These are phyloP conservation scores for Telfairia occidentalis DNA, from an alignment of 331 rosid genomes.

Conservation along the genomic window DNA sequence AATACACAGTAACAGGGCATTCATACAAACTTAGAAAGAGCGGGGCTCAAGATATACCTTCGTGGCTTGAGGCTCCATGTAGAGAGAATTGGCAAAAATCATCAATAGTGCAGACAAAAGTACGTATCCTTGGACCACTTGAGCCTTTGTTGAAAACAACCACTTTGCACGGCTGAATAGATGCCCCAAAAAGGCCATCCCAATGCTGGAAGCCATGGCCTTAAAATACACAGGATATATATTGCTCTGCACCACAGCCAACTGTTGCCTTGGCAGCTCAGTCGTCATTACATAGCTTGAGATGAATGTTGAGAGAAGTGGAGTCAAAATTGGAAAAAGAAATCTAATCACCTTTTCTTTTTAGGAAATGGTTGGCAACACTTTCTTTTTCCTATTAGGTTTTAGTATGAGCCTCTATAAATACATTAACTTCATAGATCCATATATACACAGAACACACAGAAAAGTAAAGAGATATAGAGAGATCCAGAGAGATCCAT, in stretches of 20 bases:
- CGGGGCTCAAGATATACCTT: conserved; percentile 34
- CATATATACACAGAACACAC: no score
- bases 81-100: conserved; percentile 35
- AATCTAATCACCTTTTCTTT: no score
- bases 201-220: conserved; percentile 37
- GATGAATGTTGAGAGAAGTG: no score
- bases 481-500: no score
- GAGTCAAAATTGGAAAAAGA: no score
- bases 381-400: no score
- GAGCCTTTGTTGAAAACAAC: conserved; percentile 1
- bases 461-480: no score
- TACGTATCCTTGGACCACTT: conserved; percentile 28
- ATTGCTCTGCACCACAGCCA: conserved; percentile 77
- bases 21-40: background rate
- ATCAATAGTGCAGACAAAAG: conserved; percentile 36
- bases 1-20: background rate
- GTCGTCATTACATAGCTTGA: conserved; percentile 46
- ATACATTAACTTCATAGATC: no score
- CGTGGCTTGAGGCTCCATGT: conserved; percentile 74
- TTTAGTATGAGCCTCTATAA: no score
- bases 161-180: conserved; percentile 16
- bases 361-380: no score
- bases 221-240: conserved; percentile 62
- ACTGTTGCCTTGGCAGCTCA: conserved; percentile 56
- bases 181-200: conserved; percentile 40